Conservation (phyloP, 768 basidiomycete species). For the Leccinum fibrillosum region DNA sequence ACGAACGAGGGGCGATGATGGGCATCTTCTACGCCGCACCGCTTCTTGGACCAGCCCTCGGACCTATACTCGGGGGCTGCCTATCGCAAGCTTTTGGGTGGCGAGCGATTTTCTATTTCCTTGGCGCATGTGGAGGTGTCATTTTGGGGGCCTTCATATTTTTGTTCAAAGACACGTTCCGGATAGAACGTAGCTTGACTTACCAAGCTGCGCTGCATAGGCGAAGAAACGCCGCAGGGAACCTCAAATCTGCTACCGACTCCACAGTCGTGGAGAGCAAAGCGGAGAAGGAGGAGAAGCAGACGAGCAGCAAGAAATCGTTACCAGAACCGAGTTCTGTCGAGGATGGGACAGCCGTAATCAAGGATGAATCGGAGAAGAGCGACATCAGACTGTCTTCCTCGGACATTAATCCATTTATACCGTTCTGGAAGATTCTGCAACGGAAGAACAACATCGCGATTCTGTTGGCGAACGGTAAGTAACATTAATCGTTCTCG, state of each 20-base stretch:
- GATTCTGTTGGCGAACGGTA: slow-evolving; percentile 43
- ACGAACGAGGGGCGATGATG: slow-evolving; percentile 75
- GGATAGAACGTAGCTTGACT: slow-evolving; percentile 73
- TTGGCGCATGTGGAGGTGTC: slow-evolving; percentile 57
- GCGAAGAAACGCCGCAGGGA: slow-evolving; percentile 30
- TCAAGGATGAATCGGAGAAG: slow-evolving; percentile 11
- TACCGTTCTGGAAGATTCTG: slow-evolving; percentile 57
- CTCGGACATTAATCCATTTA: slow-evolving; percentile 72
- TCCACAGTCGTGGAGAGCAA: slow-evolving; percentile 14
- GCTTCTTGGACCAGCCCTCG: slow-evolving; percentile 69
- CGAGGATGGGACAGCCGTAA: slow-evolving; percentile 22
- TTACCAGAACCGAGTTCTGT: slow-evolving; percentile 11
- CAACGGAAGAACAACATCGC: slow-evolving; percentile 63
- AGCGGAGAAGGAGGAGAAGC: slow-evolving; percentile 9
- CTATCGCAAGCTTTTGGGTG: slow-evolving; percentile 68
- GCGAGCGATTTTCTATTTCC: slow-evolving; percentile 84
- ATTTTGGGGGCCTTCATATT: slow-evolving; percentile 56
- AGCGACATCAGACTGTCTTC: slow-evolving; percentile 52
- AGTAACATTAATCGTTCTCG: background rate
- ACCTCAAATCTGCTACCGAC: slow-evolving; percentile 21
- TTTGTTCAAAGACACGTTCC: slow-evolving; percentile 80
- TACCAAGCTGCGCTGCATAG: slow-evolving; percentile 67
- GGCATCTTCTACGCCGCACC: slow-evolving; percentile 81
- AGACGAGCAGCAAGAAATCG: slow-evolving; percentile 13
- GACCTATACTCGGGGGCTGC: slow-evolving; percentile 68